Conservation (phyloP, 768 basidiomycete genomes). For the Podaxis mareebaensis region DNA sequence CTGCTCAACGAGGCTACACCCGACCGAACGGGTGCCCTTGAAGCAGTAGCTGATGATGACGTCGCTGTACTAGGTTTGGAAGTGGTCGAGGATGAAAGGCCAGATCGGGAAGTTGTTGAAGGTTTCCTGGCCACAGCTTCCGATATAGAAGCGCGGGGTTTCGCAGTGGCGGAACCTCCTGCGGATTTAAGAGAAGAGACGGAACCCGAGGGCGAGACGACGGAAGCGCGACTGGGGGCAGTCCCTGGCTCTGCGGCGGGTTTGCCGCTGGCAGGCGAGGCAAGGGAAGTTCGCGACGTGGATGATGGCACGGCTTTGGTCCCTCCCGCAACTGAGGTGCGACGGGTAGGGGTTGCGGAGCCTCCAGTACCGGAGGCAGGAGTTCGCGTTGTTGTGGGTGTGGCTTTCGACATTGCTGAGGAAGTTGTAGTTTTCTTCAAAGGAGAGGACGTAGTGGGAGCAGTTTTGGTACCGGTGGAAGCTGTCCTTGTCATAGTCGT, state of each 20-base stretch:
- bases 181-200: constrained; percentile 47
- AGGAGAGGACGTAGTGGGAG: constrained; percentile 22
- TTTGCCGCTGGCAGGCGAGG: constrained; percentile 41
- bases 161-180: constrained; percentile 37
- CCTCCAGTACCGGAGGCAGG: constrained; percentile 28
- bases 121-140: constrained; percentile 55
- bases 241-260: constrained; percentile 30
- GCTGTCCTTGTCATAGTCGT: constrained; percentile 23
- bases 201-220: constrained; percentile 58
- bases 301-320: constrained; percentile 37
- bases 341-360: constrained; percentile 39
- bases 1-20: constrained; percentile 8
- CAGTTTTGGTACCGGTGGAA: constrained; percentile 34
- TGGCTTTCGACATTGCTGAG: constrained; percentile 40
- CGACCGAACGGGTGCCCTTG: constrained; percentile 1
- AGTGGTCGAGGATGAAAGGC: constrained; percentile 29
- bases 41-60: constrained; percentile 35
- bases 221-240: constrained; percentile 43
- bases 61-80: constrained; percentile 43
- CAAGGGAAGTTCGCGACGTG: constrained; percentile 35
- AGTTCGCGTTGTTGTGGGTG: constrained; percentile 35
- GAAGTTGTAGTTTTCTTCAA: constrained; percentile 24
- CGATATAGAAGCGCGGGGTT: constrained; percentile 69
- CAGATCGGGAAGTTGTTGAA: constrained; percentile 30
- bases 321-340: constrained; percentile 46